Evolutionary conservation across 1,284 basidiomycete species (phyloP).

Genomic region (Cutaneotrichosporon cavernicola): DNA sequence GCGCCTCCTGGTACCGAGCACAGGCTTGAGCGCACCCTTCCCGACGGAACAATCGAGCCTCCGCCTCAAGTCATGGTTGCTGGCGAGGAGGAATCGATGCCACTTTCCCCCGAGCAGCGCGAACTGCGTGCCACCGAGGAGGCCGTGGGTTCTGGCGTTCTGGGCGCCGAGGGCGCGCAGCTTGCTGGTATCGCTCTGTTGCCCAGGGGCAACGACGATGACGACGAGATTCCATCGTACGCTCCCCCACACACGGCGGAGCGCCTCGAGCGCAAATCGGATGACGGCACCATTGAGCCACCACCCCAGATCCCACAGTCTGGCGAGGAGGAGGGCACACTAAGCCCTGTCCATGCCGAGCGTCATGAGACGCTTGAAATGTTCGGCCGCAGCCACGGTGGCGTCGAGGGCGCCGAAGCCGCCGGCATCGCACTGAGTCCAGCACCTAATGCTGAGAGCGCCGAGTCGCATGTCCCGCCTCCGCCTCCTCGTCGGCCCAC

Average conservation of each 20-base stretch:
- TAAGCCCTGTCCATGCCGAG: background rate
- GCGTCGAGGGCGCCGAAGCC: conserved; percentile 29
- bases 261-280: conserved; percentile 21
- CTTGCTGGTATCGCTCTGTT: conserved; percentile 49
- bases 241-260: conserved; percentile 12
- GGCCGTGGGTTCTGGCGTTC: conserved; percentile 31
- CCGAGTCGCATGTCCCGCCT: background rate
- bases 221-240: conserved; percentile 1
- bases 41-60: conserved; percentile 35
- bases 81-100: conserved; percentile 18
- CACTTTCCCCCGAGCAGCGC: conserved; percentile 8
- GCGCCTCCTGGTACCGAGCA: conserved; percentile 14
- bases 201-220: conserved; percentile 13
- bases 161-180: conserved; percentile 43
- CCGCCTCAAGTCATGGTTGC: conserved; percentile 46
- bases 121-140: conserved; percentile 22
- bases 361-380: conserved; percentile 7
- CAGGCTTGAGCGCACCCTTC: conserved; percentile 22
- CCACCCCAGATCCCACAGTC: conserved; percentile 38
- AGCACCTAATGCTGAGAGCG: background rate
- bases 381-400: conserved; percentile 20
- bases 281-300: conserved; percentile 35
- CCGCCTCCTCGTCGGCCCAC: background rate
- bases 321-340: conserved; percentile 17
- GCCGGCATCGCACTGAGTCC: conserved; percentile 11